A percentile compares a stretch with the other conserved stretches of the same genome.
Conservation (phyloP, 441 rosid species). For the Pelargonium myrrhifolium region DNA sequence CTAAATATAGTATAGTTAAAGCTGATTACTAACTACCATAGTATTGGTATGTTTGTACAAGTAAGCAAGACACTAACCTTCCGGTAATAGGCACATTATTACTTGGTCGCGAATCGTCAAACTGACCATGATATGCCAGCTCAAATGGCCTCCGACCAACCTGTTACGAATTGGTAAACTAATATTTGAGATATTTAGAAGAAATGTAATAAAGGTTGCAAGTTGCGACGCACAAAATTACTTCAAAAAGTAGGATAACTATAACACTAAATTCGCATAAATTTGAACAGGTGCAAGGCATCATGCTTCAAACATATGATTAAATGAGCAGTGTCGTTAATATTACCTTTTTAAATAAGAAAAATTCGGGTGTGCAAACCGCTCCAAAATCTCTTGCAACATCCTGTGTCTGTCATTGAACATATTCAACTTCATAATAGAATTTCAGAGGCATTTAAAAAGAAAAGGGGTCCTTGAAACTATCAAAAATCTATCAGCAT, state of each 20-base stretch:
- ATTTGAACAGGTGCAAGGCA: background rate
- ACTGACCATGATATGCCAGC: slow-evolving; percentile 86
- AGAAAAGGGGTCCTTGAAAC: background rate
- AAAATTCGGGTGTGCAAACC: slow-evolving; percentile 83
- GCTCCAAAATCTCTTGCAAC: slow-evolving; percentile 73
- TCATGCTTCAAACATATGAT: background rate
- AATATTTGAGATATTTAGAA: no score
- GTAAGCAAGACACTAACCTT: slow-evolving; percentile 36
- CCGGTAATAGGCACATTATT: slow-evolving; percentile 58
- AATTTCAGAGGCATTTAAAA: background rate
- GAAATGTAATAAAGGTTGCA: no score
- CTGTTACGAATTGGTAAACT: slow-evolving; percentile 35
- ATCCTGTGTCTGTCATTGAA: slow-evolving; percentile 58
- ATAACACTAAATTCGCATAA: background rate
- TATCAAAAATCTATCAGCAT: no score
- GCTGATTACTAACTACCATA: slow-evolving; percentile 9
- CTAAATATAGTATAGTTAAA: slow-evolving; percentile 26
- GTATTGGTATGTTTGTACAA: background rate
- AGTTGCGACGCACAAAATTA: no score
- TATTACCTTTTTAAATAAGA: slow-evolving; percentile 68
- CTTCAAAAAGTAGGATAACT: no score
- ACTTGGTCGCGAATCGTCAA: slow-evolving; percentile 82
- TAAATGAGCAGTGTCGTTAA: slow-evolving; percentile 3
- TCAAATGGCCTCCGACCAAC: slow-evolving; percentile 87
- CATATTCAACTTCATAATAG: slow-evolving; percentile 5